Percentiles rank a stretch among this genome's conserved stretches.
Conservation (phyloP, 208 protist species). For the Trypanosoma cruzi region DNA sequence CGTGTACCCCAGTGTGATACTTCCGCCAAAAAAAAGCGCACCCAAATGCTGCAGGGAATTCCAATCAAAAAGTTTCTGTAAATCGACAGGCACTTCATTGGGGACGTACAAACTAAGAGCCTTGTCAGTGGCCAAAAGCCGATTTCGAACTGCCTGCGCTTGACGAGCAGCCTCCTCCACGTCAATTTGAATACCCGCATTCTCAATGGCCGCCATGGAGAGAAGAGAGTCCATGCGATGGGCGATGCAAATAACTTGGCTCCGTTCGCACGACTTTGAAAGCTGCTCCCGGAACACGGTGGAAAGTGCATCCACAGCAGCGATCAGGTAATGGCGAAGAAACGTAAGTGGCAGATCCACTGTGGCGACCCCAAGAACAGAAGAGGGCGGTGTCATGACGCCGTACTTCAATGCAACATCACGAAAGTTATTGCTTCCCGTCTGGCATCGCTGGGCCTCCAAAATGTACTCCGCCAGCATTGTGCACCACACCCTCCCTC, state of each 20-base stretch:
- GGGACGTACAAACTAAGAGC: conserved; percentile 64
- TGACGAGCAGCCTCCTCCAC: conserved; percentile 57
- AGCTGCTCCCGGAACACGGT: conserved; percentile 64
- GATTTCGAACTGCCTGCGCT: conserved; percentile 52
- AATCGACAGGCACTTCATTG: conserved; percentile 64
- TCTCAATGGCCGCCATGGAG: conserved; percentile 75
- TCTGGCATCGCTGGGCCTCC: conserved; percentile 64
- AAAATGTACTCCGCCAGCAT: conserved; percentile 86
- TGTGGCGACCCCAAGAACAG: conserved; percentile 42
- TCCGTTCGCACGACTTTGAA: conserved; percentile 36
- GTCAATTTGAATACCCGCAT: conserved; percentile 74
- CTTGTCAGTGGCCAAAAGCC: conserved; percentile 51
- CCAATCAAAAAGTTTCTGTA: conserved; percentile 81
- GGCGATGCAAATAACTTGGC: conserved; percentile 62
- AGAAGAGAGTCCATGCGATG: conserved; percentile 87
- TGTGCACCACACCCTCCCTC: conserved; percentile 87
- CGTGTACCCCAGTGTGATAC: conserved; percentile 49
- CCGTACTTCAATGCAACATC: conserved; percentile 67
- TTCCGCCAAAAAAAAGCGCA: conserved; percentile 84
- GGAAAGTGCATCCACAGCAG: conserved; percentile 45
- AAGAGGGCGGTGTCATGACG: conserved; percentile 47
- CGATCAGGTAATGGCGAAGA: conserved; percentile 50
- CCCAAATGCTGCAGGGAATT: conserved; percentile 60
- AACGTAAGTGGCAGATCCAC: conserved; percentile 64
- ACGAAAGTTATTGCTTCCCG: conserved; percentile 52